These are phyloP conservation scores for Knufia fluminis DNA, from an alignment of 2,329 filamentous ascomycete species.

Conservation along the genomic window DNA sequence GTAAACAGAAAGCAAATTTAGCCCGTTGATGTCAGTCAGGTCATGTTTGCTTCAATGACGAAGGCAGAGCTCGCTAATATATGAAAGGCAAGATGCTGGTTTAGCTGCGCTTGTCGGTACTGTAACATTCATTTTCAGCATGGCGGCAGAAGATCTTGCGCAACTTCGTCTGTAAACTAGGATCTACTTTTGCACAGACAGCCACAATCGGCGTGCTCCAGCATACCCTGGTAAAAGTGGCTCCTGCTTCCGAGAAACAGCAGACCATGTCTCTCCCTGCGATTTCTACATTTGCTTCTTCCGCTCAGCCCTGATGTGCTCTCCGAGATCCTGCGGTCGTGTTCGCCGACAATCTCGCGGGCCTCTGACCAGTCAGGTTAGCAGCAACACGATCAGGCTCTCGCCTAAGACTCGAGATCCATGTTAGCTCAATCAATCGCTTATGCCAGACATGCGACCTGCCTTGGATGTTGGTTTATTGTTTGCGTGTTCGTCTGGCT, in stretches of 20 bases:
- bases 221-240: no score
- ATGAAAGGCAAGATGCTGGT: not conserved
- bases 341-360: not conserved
- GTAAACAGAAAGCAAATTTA: constrained; percentile 2
- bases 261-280: not conserved
- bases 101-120: not conserved
- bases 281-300: not conserved
- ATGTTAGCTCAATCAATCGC: not conserved
- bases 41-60: constrained; percentile 1
- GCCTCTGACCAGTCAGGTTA: not conserved
- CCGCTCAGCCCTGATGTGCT: not conserved
- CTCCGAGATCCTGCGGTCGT: not conserved
- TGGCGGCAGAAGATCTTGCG: not conserved
- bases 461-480: constrained; percentile 1
- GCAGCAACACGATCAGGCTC: not conserved
- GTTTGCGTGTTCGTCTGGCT: not conserved
- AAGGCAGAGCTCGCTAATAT: not conserved
- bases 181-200: no score
- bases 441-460: not conserved
- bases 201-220: no score
- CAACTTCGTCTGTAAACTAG: not conserved
- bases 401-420: not conserved
- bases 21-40: not conserved
- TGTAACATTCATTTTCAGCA: not conserved
- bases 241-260: no score